Percentiles rank a stretch among this genome's conserved stretches.
Conservation (phyloP, 1,284 basidiomycete genomes). For the Chalciporus sp. region DNA sequence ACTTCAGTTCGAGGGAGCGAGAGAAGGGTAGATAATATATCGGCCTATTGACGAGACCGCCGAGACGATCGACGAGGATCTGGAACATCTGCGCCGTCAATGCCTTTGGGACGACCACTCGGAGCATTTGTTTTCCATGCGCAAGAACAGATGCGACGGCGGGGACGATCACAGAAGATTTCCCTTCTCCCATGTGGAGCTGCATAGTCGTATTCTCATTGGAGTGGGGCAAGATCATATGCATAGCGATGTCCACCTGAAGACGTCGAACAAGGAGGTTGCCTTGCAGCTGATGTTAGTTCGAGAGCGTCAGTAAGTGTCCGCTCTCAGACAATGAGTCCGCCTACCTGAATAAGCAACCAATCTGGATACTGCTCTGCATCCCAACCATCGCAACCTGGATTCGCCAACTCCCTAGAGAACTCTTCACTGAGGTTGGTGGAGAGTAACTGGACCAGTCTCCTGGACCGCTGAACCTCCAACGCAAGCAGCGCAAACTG, state of each 20-base stretch:
- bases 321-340: no score
- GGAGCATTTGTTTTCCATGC: conserved; percentile 43
- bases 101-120: conserved; percentile 50
- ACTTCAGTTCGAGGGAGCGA: conserved; percentile 36
- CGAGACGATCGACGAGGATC: conserved; percentile 44
- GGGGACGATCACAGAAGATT: conserved; percentile 56
- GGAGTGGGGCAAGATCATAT: conserved; percentile 50
- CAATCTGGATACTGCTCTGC: conserved; percentile 40
- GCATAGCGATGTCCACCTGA: conserved; percentile 43
- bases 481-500: conserved; percentile 32
- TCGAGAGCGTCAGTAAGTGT: no score
- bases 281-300: conserved; percentile 41
- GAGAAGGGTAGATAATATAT: conserved; percentile 54
- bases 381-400: conserved; percentile 17
- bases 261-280: conserved; percentile 44
- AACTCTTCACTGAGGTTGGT: conserved; percentile 31
- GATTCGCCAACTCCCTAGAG: conserved; percentile 39
- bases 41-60: conserved; percentile 46
- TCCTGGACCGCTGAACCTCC: conserved; percentile 36
- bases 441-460: conserved; percentile 27
- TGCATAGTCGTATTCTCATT: conserved; percentile 45
- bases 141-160: conserved; percentile 43
- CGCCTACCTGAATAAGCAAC: conserved; percentile 48
- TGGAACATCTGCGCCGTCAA: conserved; percentile 50
- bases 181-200: conserved; percentile 64